A percentile compares a stretch with the other conserved stretches of the same genome.
Conservation (phyloP, 768 basidiomycete genomes). For the Rhizopogon vulgaris region DNA sequence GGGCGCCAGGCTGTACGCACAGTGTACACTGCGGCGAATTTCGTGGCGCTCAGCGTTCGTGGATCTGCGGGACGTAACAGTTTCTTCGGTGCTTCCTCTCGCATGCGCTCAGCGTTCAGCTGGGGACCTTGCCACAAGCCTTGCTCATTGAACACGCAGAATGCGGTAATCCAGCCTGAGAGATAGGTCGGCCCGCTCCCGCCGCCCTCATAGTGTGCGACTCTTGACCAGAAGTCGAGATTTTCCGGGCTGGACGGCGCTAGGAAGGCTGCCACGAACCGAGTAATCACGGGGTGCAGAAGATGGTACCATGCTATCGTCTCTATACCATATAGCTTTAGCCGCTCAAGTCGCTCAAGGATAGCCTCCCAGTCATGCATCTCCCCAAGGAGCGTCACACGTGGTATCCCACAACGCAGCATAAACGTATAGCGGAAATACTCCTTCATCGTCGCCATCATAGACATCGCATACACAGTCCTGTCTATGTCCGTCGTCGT, state of each 20-base stretch:
- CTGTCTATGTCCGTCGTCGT: constrained; percentile 38
- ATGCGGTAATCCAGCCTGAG: constrained; percentile 36
- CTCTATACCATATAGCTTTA: constrained; percentile 31
- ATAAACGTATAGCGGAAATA: constrained; percentile 32
- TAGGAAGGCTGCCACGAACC: constrained; percentile 33
- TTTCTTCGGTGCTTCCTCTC: constrained; percentile 24
- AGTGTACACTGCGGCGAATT: constrained; percentile 24
- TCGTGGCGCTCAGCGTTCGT: constrained; percentile 16
- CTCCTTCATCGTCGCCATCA: constrained; percentile 37
- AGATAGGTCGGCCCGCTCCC: constrained; percentile 25
- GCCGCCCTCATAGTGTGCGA: constrained; percentile 17
- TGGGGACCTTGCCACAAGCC: constrained; percentile 29
- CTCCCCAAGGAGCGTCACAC: constrained; percentile 38
- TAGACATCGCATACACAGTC: constrained; percentile 30
- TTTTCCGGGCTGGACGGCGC: constrained; percentile 21
- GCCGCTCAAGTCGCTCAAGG: constrained; percentile 30
- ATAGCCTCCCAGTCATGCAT: constrained; percentile 35
- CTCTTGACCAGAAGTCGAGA: constrained; percentile 32
- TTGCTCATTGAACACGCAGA: constrained; percentile 26
- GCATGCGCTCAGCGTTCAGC: constrained; percentile 24
- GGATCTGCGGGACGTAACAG: constrained; percentile 24
- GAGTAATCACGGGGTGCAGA: constrained; percentile 32
- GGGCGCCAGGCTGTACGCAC: constrained; percentile 14
- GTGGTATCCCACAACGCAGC: constrained; percentile 35
- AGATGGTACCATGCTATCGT: constrained; percentile 36